A percentile compares a stretch with the other conserved stretches of the same genome.
phyloP scores from a whole-genome alignment of 495 filamentous ascomycete genomes.

The Annulohypoxylon maeteangense region DNA sequence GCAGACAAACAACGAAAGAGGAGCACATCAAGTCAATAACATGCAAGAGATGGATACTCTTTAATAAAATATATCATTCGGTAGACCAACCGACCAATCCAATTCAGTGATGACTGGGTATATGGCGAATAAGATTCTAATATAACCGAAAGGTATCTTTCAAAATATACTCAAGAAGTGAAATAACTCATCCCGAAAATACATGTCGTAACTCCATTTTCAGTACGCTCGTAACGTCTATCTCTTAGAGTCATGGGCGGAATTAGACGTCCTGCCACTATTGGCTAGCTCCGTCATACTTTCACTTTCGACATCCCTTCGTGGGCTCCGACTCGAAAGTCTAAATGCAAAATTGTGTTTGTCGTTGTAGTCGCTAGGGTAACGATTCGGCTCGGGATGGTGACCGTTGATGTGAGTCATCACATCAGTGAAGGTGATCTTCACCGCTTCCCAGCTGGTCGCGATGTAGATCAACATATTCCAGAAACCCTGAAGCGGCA shows the following conservation, averaged over 20 bases:
- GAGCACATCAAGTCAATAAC: neutral
- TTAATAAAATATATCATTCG: conserved; percentile 14
- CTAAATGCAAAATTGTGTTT: conserved; percentile 35
- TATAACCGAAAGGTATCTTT: conserved; percentile 15
- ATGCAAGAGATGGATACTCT: neutral
- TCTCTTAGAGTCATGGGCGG: conserved; percentile 16
- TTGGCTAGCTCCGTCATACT: conserved; percentile 58
- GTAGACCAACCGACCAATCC: neutral
- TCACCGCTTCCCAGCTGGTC: conserved; percentile 65
- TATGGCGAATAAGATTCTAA: conserved; percentile 10
- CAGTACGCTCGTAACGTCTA: neutral
- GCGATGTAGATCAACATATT: conserved; percentile 83
- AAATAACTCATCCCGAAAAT: conserved; percentile 1
- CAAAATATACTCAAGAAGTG: conserved; percentile 8
- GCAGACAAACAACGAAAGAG: neutral
- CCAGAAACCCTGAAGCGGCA: conserved; percentile 90
- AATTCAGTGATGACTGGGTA: conserved; percentile 12
- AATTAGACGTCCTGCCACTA: conserved; percentile 38
- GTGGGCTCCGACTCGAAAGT: conserved; percentile 28
- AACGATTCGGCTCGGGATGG: conserved; percentile 34
- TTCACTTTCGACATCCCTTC: conserved; percentile 46
- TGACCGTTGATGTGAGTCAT: neutral
- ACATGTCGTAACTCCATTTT: neutral
- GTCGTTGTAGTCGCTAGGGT: conserved; percentile 29
- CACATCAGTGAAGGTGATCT: conserved; percentile 48